Base-by-base conservation (phyloP, 2,329 filamentous ascomycete genomes). In the Diaporthe ampelina region DNA sequence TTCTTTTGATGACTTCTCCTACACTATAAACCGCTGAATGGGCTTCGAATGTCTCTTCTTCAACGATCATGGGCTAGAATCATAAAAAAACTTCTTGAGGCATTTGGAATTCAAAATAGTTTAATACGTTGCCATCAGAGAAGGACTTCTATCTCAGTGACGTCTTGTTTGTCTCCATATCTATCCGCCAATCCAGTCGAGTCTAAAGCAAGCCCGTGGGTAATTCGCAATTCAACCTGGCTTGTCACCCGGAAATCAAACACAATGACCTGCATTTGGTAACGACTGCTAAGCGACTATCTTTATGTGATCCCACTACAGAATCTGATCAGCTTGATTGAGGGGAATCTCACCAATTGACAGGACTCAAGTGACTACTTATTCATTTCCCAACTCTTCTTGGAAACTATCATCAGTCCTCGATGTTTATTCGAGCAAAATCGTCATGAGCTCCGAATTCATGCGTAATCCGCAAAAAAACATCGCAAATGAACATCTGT, bases 1-100 rank as follows among this genome's bases (percentile, higher is more conserved):
- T 17, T 67, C 61, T 10, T 67, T 67, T 50, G 61, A 67, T 24
- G 61, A 67, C 50, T 35, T 67, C 15, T 50, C 43, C 29, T 67
- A 67, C 21, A 52, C 29, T 17, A 67, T 67, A n/a, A 67, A 67
- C 5, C 24, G 19, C 2, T 48, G 9, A 35, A 35, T 52, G 9
- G 7, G 3, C n/a, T 17, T 35, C 0, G 9, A 15, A 24, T 5
- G 13, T 3, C 35, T 19, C 2, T 3, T 6, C 10, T n/a, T 5
- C 21, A 5, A 50, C 17, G 15, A n/a, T 3, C 4, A 1, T 8
- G 2, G n/a, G 2, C 35, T 2, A n/a, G n/a, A 21, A 50, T n/a
- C 8, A 50, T 50, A 1, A 3, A n/a, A 15, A 2, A n/a, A n/a
- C 40, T n/a, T n/a, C 21, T n/a, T 9, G 8, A n/a, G 21, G 2